Base-by-base conservation (phyloP, 352 stramenopile species). In the Phytophthora citrophthora region DNA sequence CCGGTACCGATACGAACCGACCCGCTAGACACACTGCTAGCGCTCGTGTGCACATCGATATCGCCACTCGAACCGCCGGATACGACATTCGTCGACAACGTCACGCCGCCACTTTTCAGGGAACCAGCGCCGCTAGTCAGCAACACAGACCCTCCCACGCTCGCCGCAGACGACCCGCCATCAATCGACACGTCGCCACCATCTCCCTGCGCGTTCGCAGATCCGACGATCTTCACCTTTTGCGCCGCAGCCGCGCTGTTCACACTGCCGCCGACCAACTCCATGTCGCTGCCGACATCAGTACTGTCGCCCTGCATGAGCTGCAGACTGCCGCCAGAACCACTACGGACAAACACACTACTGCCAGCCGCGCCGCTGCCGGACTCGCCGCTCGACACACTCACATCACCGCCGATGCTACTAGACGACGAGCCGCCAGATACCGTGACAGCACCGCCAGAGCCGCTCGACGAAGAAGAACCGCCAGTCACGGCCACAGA, bases 151-250 rank as follows among this genome's bases (percentile, higher is more conserved):
- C 64, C 64, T 23, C 58, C 18, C 10, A 11, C 54, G 23, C 46
- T 62, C 50, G 26, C 58, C 40, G 12, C 54, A n/a, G n/a, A n/a
- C n/a, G n/a, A n/a, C 46, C 64, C 64, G 27, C 58, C 64, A 55
- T 64, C 64, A 39, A 68, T 52, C 20, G 59, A 65, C 60, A 73
- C 59, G 51, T 73, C 59, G 26, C 65, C 65, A 43, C 65, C 65
- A 23, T 29, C 40, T 23, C 65, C 65, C 38, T 64, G 65, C 27
- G 23, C 29, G 54, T 73, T 73, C 43, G 47, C 46, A 65, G 65
- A 69, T 2, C 64, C 64, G 20, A 57, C n/a, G 27, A 73, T 49
- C 41, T 47, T 61, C 43, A 73, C 45, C 27, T 70, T 66, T 38
- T 70, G 65, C 15, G 65, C 65, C 26, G 48, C 39, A 8, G 20